Evolutionary conservation across 1,284 basidiomycete genomes (phyloP).

Genomic region (Mrakiaceae sp.): DNA sequence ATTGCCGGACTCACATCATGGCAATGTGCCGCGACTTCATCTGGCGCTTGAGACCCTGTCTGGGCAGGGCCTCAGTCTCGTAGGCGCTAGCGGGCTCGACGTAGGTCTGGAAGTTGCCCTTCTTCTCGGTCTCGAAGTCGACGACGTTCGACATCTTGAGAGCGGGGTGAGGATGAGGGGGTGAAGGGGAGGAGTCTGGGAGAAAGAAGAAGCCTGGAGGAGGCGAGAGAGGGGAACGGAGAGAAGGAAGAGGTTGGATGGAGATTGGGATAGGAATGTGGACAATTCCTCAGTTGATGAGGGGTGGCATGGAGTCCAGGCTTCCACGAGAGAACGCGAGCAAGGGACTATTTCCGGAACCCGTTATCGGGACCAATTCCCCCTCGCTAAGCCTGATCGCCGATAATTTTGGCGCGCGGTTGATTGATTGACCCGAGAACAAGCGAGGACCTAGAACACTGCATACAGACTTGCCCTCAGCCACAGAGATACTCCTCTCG

Average conservation of each 20-base stretch:
- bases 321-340: no score
- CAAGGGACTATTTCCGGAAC: no score
- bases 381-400: no score
- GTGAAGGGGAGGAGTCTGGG: neutral
- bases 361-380: no score
- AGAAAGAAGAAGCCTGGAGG: neutral
- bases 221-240: neutral
- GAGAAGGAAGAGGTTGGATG: neutral
- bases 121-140: neutral
- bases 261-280: no score
- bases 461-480: no score
- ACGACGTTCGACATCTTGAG: neutral
- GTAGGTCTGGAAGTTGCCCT: neutral
- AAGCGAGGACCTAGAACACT: no score
- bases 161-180: neutral
- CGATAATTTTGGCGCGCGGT: no score
- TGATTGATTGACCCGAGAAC: no score
- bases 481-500: no score
- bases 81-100: neutral
- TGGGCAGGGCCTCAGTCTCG: neutral
- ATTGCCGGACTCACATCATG: conserved; percentile 21
- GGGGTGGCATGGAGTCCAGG: no score
- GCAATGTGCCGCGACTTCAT: conserved; percentile 25
- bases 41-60: conserved; percentile 19
- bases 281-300: no score